These are phyloP conservation scores for Arachis stenosperma DNA, from an alignment of 306 rosid species.

Conservation along the genomic window DNA sequence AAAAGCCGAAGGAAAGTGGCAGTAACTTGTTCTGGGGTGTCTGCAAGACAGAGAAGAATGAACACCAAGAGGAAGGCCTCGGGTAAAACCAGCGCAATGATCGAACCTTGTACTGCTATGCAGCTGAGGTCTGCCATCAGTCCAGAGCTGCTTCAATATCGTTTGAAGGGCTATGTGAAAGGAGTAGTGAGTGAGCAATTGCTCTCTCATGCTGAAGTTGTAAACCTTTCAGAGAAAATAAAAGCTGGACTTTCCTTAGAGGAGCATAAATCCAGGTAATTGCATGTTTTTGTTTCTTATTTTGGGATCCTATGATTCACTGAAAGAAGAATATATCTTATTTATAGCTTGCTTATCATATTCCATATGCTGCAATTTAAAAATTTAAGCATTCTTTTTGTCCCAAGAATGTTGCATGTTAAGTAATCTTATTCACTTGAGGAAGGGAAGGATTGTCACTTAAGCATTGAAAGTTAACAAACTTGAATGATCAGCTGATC, in stretches of 20 bases:
- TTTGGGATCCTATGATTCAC: conserved; percentile 3
- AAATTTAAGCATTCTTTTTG: not conserved
- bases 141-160: conserved; percentile 63
- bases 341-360: not conserved
- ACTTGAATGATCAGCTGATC: conserved; percentile 14
- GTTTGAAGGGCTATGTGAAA: conserved; percentile 74
- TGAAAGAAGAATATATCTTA: not conserved
- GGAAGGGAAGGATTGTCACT: not conserved
- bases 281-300: not conserved
- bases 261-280: conserved; percentile 80
- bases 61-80: conserved; percentile 52
- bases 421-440: conserved; percentile 2
- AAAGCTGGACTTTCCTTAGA: conserved; percentile 76
- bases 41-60: conserved; percentile 94
- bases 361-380: conserved; percentile 10
- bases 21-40: conserved; percentile 91
- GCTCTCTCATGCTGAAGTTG: conserved; percentile 91
- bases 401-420: conserved; percentile 3
- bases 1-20: conserved; percentile 47
- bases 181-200: conserved; percentile 70
- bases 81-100: conserved; percentile 38
- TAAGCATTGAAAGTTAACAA: not conserved
- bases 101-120: conserved; percentile 48
- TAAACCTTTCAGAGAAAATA: conserved; percentile 77
- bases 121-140: conserved; percentile 50